Conservation (phyloP, 495 filamentous ascomycete species). For the Tuber calosporum region DNA sequence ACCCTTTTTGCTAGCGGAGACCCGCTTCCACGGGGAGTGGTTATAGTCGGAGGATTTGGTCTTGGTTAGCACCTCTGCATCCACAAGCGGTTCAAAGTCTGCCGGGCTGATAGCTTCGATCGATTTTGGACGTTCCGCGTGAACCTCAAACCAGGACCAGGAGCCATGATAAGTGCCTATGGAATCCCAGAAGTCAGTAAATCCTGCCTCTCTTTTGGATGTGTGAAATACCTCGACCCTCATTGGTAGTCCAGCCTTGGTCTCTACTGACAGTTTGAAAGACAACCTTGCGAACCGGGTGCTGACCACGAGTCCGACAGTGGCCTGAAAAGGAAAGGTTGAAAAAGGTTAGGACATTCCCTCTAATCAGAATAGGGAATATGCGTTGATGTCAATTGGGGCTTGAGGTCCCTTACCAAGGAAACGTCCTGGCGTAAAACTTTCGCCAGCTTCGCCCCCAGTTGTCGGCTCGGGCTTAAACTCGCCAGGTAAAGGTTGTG, state of each 20-base stretch:
- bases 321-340: neutral
- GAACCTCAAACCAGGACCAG: conserved; percentile 24
- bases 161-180: conserved; percentile 23
- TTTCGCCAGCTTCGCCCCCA: neutral
- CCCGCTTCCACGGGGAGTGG: conserved; percentile 6
- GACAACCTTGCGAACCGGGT: conserved; percentile 53
- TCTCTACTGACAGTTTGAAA: conserved; percentile 60
- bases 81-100: neutral
- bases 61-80: neutral
- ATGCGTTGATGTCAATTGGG: neutral
- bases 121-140: conserved; percentile 21
- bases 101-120: conserved; percentile 6
- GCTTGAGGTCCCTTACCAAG: neutral
- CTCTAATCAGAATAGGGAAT: neutral
- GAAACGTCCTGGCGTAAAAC: conserved; percentile 6
- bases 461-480: conserved; percentile 7
- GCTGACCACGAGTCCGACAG: conserved; percentile 10
- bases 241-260: conserved; percentile 55
- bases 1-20: neutral
- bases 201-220: neutral
- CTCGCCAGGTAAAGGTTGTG: conserved; percentile 15
- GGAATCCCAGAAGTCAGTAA: neutral
- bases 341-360: neutral
- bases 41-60: neutral
- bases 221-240: conserved; percentile 1